Percentiles rank a stretch among this genome's conserved stretches.
Evolutionary conservation across 2,329 filamentous ascomycete genomes (phyloP).

Genomic region (Endothia cerciana): DNA sequence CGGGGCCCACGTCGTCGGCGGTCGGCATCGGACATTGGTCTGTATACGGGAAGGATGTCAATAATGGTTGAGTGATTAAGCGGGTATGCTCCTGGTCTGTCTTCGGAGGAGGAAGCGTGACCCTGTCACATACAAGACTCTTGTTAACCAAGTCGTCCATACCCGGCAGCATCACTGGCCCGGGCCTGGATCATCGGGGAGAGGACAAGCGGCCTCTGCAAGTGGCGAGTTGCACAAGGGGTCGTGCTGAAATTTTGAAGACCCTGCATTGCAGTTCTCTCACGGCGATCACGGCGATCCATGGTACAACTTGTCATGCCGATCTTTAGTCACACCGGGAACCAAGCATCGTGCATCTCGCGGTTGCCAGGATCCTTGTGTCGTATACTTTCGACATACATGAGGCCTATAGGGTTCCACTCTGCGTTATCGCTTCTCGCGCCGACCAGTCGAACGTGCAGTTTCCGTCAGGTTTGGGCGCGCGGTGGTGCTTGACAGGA

Average conservation of each 20-base stretch:
- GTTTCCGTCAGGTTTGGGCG: constrained; percentile 8
- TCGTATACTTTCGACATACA: background rate
- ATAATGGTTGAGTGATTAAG: background rate
- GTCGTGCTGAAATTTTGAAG: constrained; percentile 7
- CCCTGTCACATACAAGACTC: background rate
- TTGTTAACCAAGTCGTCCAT: background rate
- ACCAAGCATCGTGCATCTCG: constrained; percentile 1
- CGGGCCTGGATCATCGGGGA: background rate
- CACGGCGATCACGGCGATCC: too few species aligned
- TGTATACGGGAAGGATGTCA: constrained; percentile 1
- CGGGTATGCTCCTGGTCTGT: background rate
- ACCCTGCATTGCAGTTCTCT: constrained; percentile 11
- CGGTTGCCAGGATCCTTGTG: background rate
- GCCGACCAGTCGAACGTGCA: constrained; percentile 24
- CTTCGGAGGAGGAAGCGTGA: background rate
- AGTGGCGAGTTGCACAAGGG: background rate
- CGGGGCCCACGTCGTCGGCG: constrained; percentile 17
- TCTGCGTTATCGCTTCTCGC: constrained; percentile 25
- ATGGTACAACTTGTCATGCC: constrained; percentile 9
- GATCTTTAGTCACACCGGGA: constrained; percentile 10
- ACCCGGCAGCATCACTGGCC: background rate
- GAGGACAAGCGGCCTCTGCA: background rate
- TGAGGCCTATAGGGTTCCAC: constrained; percentile 19
- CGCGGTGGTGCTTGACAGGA: background rate
- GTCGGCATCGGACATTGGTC: constrained; percentile 18